Evolutionary conservation across 352 stramenopile species (phyloP), one percentile per base, ranked within the genome.

Genomic region (Halophytophthora polymorphica): DNA sequence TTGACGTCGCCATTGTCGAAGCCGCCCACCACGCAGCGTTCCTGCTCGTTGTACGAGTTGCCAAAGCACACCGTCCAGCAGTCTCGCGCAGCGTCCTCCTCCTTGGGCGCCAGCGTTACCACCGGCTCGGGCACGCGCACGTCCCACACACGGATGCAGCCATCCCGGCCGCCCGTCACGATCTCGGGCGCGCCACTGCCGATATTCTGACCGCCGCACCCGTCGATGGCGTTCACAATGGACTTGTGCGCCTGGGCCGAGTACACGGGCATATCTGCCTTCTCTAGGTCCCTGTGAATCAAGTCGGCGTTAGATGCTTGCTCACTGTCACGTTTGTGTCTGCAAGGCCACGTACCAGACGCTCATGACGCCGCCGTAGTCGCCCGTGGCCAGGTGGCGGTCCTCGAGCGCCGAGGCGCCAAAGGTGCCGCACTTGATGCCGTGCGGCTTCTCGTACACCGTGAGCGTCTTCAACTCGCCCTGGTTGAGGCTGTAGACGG

Each of bases 1-100:
- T 98, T 98, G 43, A 99, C 69, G 70, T 99, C 96, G 38, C 96
- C 96, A 55, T 99, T 99, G 76, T 98, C 96, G 64, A 96, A 99
- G 6, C 96, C 96, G 14, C 90, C 90, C 15, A 88, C 79, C 13
- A 99, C 74, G 47, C 81, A 97, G 11, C 96, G 85, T 57, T 99
- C 96, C 11, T 88, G 66, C 51, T 98, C 92, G 47, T 86, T 98
- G 76, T 90, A 98, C 23, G 88, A 83, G 67, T 99, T 98, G 44
- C 96, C 96, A 61, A 99, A 98, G 40, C 82, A 86, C 19, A 98
- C 95, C 0, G 84, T 93, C 96, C 96, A 99, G 73, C 95, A 98
- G 68, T 99, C 96, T 45, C 92, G 76, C 18, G 76, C 71, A 2
- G 71, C 65, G 21, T 96, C 77, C 13, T 71, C 64, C 28, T 96